Evolutionary conservation across 805 yeast species (phyloP).

Genomic region (Kluyveromyces lactis): DNA sequence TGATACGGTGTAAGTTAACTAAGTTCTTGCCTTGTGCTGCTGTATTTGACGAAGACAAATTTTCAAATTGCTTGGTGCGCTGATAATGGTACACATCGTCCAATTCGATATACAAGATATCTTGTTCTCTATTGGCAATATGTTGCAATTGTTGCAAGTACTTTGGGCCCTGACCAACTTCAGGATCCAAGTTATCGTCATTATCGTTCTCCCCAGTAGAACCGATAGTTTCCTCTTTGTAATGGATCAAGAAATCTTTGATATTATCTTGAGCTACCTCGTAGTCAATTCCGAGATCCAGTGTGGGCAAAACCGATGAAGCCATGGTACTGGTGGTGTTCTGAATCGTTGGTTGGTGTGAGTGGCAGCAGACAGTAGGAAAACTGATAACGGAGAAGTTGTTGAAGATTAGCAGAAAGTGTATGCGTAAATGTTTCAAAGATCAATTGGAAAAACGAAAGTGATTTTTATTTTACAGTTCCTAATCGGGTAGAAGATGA

Average conservation of each 20-base stretch:
- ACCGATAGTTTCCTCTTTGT: slow-evolving; percentile 33
- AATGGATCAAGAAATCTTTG: slow-evolving; percentile 60
- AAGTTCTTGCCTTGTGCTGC: slow-evolving; percentile 28
- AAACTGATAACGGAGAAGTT: too few relatives aligned
- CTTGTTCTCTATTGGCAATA: slow-evolving; percentile 74
- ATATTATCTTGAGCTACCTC: slow-evolving; percentile 49
- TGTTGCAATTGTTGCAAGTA: slow-evolving; percentile 68
- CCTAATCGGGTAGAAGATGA: too few relatives aligned
- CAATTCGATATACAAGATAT: slow-evolving; percentile 64
- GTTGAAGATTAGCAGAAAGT: too few relatives aligned
- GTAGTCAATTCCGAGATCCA: slow-evolving; percentile 46
- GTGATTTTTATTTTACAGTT: too few relatives aligned
- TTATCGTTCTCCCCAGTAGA: slow-evolving; percentile 13
- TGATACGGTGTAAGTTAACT: slow-evolving; percentile 36
- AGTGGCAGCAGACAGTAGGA: too few relatives aligned
- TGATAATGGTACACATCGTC: slow-evolving; percentile 78
- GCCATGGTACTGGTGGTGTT: slow-evolving; percentile 3
- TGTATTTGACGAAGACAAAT: slow-evolving; percentile 17
- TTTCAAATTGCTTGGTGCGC: slow-evolving; percentile 32
- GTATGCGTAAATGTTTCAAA: too few relatives aligned
- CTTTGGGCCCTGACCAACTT: slow-evolving; percentile 49
- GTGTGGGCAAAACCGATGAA: slow-evolving; percentile 3
- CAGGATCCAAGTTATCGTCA: slow-evolving; percentile 18
- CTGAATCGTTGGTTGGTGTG: too few relatives aligned
- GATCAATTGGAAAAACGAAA: too few relatives aligned